phyloP scores from a whole-genome alignment of 2,329 filamentous ascomycete species.

The Elsinoe batatas region DNA sequence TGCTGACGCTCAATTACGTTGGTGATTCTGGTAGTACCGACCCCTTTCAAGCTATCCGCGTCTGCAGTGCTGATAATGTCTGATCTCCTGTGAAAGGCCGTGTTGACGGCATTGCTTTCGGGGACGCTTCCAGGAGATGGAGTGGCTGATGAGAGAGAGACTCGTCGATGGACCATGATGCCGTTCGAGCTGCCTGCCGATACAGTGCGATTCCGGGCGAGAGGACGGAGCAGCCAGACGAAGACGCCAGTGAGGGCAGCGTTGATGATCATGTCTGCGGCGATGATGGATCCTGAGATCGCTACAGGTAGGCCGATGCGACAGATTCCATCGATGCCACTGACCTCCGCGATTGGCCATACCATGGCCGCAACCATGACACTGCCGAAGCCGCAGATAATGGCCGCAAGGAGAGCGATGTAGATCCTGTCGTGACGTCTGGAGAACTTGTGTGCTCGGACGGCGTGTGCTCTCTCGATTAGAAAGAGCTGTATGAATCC shows the following conservation, averaged over 20 bases:
- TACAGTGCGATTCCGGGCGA: background rate
- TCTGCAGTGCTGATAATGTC: background rate
- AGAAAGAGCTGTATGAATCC: conserved; percentile 32
- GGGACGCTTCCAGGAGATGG: background rate
- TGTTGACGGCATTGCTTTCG: background rate
- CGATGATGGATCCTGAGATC: conserved; percentile 29
- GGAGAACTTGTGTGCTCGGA: conserved; percentile 27
- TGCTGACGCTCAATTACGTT: conserved; percentile 3
- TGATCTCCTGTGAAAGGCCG: background rate
- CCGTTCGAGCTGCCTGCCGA: background rate
- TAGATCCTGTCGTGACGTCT: conserved; percentile 29
- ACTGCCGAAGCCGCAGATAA: conserved; percentile 17
- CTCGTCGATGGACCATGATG: background rate
- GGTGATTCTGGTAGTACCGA: background rate
- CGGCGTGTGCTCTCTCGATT: conserved; percentile 32
- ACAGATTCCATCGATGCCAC: conserved; percentile 26
- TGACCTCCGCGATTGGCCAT: conserved; percentile 26
- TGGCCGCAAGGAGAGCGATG: conserved; percentile 22
- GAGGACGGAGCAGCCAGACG: conserved; percentile 25
- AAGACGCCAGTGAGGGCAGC: conserved; percentile 32
- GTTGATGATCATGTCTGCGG: conserved; percentile 32
- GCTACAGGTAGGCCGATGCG: conserved; percentile 31
- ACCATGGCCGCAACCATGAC: conserved; percentile 18
- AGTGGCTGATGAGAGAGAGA: background rate
- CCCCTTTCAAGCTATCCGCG: background rate